Base-by-base conservation (phyloP, 2,329 filamentous ascomycete genomes). In the Cladosporium sp. region DNA sequence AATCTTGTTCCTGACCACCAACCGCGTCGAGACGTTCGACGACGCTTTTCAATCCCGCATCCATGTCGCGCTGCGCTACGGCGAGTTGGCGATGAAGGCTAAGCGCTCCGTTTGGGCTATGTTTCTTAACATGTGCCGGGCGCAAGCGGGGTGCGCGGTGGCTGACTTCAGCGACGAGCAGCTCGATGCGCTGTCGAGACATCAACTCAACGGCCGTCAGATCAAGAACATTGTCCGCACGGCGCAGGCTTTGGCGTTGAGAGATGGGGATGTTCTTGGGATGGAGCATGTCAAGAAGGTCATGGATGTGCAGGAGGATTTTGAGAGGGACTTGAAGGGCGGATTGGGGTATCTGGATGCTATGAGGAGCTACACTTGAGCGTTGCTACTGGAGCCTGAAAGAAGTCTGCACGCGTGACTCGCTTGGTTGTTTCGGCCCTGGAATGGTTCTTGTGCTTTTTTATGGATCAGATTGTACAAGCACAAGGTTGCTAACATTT, bases 211-310 rank as follows among this genome's bases (percentile, higher is more conserved):
- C 58, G 84, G 84, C 22, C 74, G 84, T 61, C 82, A 85, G 75
- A 95, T 95, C 76, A 95, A 95, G 75, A 95, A 95, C 66, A 85
- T 86, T 9, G 84, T 95, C 45, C 82, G 86, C 52, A 91, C 87
- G 0, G 88, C 88, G 2, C 89, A 95, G 69, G 86, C 87, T 0
- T 77, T 95, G 13, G 89, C 90, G 1, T 79, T 92, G 42, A 86
- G 88, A 58, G 87, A 90, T 67, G 76, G 80, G 22, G 80, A 84
- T 54, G 74, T 80, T 3, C 77, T 95, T 32, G 80, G 81, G 50
- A 90, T 95, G 85, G 77, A 77, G 46, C 89, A 95, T 63, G 86
- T 95, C 66, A 81, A 80, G 59, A 81, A 88, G 56, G 88, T 95
- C 10, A 77, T 95, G n/a, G 86, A 90, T 41, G 88, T 95, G 2